phyloP scores from a whole-genome alignment of 352 stramenopile genomes.

The Phytophthora brassicae region DNA sequence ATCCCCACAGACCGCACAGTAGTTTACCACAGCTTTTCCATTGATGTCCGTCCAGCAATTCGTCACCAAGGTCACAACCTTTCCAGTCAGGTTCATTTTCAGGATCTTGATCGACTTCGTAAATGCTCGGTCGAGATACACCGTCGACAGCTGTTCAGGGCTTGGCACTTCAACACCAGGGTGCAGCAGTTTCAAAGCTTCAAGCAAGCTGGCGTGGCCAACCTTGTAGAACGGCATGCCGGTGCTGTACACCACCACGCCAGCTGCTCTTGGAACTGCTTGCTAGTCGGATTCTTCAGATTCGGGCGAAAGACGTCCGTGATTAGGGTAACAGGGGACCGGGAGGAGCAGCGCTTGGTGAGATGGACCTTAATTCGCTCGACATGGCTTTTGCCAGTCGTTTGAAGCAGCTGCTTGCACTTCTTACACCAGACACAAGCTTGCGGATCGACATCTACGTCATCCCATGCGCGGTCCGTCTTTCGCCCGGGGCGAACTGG shows the following conservation, averaged over 20 bases:
- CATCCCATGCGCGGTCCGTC: too few species aligned
- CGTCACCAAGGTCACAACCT: background rate
- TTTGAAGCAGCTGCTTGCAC: background rate
- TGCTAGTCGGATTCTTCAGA: too few species aligned
- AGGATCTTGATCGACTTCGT: background rate
- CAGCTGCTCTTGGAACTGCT: slow-evolving; percentile 2
- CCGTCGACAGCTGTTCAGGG: background rate
- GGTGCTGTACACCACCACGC: slow-evolving; percentile 9
- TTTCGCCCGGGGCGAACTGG: too few species aligned
- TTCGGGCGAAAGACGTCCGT: background rate
- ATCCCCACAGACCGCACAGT: background rate
- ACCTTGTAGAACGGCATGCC: slow-evolving; percentile 16
- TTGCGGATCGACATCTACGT: too few species aligned
- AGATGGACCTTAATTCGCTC: background rate
- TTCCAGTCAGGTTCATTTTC: background rate
- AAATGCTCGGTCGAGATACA: background rate
- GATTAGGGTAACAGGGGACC: background rate
- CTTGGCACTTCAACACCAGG: background rate
- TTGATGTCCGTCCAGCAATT: slow-evolving; percentile 12
- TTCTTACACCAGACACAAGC: too few species aligned
- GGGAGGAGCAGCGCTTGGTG: background rate
- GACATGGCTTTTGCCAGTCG: background rate
- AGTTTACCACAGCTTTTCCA: background rate
- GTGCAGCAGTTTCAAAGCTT: background rate
- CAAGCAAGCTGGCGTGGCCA: background rate